Conservation (phyloP, 768 basidiomycete species). For the Tulasnella sp. region DNA sequence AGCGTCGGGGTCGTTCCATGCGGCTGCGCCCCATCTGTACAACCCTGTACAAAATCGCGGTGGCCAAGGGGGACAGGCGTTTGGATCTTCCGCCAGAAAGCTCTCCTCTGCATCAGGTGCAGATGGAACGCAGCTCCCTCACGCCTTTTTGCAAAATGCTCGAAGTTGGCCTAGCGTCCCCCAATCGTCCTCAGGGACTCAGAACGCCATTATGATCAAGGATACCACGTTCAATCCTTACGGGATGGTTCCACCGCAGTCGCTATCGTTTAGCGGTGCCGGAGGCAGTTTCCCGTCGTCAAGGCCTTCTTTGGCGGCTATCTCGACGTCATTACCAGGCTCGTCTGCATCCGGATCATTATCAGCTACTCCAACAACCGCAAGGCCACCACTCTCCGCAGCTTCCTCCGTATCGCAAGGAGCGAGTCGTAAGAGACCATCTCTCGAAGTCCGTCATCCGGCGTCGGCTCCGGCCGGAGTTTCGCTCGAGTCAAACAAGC, state of each 20-base stretch:
- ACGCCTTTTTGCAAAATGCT: not conserved
- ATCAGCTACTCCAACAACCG: not conserved
- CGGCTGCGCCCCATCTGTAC: conserved; percentile 25
- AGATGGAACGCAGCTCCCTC: not conserved
- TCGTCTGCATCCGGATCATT: not conserved
- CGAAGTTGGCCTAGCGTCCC: conserved; percentile 12
- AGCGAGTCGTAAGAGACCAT: not conserved
- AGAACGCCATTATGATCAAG: not conserved
- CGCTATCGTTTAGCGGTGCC: not conserved
- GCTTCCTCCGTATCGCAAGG: not conserved
- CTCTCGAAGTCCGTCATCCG: conserved; percentile 6
- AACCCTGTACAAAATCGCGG: conserved; percentile 24
- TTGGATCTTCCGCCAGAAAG: conserved; percentile 21
- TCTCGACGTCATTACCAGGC: not conserved
- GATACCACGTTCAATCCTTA: not conserved
- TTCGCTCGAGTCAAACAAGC: not conserved
- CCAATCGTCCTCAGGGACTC: not conserved
- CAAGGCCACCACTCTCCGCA: not conserved
- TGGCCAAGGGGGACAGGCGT: conserved; percentile 20
- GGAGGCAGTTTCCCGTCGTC: not conserved
- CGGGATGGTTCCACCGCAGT: not conserved
- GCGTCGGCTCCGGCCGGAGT: not conserved
- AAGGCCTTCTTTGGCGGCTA: not conserved
- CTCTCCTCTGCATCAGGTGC: conserved; percentile 18
- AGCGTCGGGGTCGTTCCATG: conserved; percentile 32